A percentile compares a stretch with the other conserved stretches of the same genome.
Conservation (phyloP, 169 alveolate species). For the Amoebophrya sp. region DNA sequence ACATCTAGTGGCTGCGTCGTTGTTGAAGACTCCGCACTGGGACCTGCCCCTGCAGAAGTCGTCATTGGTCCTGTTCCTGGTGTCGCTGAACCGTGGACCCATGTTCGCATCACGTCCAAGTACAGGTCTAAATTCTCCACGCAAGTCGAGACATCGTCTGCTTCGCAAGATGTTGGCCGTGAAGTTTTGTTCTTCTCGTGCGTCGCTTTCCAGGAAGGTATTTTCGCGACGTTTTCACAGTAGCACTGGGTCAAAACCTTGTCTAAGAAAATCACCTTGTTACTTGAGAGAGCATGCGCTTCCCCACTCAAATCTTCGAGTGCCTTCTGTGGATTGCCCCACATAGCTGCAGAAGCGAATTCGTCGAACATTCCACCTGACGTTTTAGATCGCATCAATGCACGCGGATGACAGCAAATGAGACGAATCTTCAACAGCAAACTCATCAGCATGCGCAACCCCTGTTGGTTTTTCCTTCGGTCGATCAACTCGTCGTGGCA, state of each 20-base stretch:
- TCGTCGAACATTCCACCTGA: slow-evolving; percentile 27
- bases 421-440: slow-evolving; percentile 80
- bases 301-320: slow-evolving; percentile 54
- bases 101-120: neutral
- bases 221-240: slow-evolving; percentile 58
- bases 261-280: slow-evolving; percentile 76
- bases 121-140: neutral
- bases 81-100: neutral
- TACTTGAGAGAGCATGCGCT: slow-evolving; percentile 68
- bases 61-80: neutral
- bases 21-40: neutral
- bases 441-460: slow-evolving; percentile 69
- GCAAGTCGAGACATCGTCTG: neutral
- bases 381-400: slow-evolving; percentile 66
- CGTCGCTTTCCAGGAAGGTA: neutral
- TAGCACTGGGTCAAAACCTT: slow-evolving; percentile 73
- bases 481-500: slow-evolving; percentile 36
- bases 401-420: slow-evolving; percentile 77
- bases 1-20: neutral
- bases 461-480: slow-evolving; percentile 52
- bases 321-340: neutral
- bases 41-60: neutral
- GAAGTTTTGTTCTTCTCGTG: neutral
- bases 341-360: neutral
- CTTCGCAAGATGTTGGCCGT: neutral